Evolutionary conservation across 1,284 basidiomycete species (phyloP), one percentile per base, ranked within the genome.

Genomic region (Microbotryum silenes-acaulis): DNA sequence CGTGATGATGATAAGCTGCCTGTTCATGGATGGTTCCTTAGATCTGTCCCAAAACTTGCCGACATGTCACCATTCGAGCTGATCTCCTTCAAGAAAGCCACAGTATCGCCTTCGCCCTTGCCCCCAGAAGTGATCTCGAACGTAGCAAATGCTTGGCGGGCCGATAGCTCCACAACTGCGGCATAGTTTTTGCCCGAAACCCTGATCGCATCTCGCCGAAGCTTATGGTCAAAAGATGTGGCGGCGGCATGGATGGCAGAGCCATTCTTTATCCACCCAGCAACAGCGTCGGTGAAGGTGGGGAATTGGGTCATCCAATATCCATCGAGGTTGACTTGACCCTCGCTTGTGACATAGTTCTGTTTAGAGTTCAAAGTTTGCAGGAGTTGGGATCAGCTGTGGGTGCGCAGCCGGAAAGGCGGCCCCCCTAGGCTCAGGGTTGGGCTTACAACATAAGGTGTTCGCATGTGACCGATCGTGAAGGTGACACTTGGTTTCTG

Each of bases 21-120:
- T 10, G 8, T 9, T 1, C 31, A 31, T 10, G 7, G 7, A 10
- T 31, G 31, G 31, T 9, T 31, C 31, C 9, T 31, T 7, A n/a
- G 10, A 27, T 10, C 20, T 27, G 18, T 9, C n/a, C 6, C 6
- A 14, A 10, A 25, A 21, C 59, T 21, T 37, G 56, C 54, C 42
- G 50, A 51, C 60, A 60, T 62, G 48, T 65, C 64, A 2, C 64
- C 64, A 20, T 65, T 65, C 21, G 55, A 57, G 4, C 23, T 33
- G 46, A 70, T 70, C 51, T 70, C 69, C 51, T 70, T 70, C 9
- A 69, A 31, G 56, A 64, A 67, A 2, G 56, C 60, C 62, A 70
- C 64, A 0, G 57, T 55, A 31, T 61, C 60, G 29, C 61, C 49
- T 48, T 66, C 59, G 51, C 67, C 67, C 4, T 63, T 61, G 7